phyloP scores from a whole-genome alignment of 139 green algal species.

The Mychonastes homosphaera region DNA sequence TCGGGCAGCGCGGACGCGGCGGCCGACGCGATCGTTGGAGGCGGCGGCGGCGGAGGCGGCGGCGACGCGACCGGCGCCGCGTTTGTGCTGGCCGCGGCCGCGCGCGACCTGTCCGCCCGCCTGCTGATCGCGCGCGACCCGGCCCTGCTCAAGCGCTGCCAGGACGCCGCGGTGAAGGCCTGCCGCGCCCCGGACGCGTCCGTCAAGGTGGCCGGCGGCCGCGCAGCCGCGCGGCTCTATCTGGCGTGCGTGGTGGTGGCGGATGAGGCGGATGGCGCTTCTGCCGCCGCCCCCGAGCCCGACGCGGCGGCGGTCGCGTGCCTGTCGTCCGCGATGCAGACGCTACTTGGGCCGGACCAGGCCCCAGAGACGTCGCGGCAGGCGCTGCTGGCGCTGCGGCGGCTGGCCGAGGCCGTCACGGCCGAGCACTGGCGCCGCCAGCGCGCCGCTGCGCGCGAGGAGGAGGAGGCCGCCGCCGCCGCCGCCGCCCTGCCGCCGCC shows the following conservation, averaged over 20 bases:
- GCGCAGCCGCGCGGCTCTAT: constrained; percentile 31
- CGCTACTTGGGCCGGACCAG: constrained; percentile 64
- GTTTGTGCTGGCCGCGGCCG: not conserved
- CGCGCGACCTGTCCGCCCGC: not conserved
- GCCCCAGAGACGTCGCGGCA: constrained; percentile 49
- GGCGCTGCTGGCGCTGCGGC: constrained; percentile 41
- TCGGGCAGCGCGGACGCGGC: not conserved
- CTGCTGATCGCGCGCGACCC: not conserved
- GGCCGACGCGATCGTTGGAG: not conserved
- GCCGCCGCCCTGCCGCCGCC: constrained; percentile 45
- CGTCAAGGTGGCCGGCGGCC: constrained; percentile 45
- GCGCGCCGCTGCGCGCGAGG: too few species aligned
- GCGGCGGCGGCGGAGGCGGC: not conserved
- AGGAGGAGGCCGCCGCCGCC: too few species aligned
- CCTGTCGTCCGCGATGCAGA: constrained; percentile 33
- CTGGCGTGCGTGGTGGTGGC: not conserved
- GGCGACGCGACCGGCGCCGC: not conserved
- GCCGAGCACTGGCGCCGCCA: constrained; percentile 36
- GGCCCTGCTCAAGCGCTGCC: not conserved
- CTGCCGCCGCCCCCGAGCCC: not conserved
- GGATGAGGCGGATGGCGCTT: not conserved
- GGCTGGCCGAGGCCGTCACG: constrained; percentile 21
- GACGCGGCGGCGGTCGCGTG: not conserved
- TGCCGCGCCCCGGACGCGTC: not conserved
- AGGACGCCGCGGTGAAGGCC: not conserved